These are phyloP conservation scores for Fonsecaea pugnacius DNA, from an alignment of 2,329 filamentous ascomycete species.

Conservation along the genomic window DNA sequence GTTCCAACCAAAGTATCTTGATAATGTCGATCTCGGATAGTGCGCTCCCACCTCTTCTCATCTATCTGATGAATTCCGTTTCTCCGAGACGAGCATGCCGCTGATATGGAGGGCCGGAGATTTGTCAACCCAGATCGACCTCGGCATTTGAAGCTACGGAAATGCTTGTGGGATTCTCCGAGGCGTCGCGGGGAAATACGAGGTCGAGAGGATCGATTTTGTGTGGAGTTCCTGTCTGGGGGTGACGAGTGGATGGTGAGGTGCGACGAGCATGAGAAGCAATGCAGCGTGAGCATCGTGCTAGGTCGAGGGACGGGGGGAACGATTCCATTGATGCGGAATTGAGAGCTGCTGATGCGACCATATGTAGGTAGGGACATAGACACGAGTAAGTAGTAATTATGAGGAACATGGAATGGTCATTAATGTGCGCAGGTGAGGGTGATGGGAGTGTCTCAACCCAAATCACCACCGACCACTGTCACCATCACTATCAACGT, in stretches of 20 bases:
- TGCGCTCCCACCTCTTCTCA: not conserved
- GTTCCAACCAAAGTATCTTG: not conserved
- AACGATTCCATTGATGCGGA: not conserved
- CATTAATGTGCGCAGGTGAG: not conserved
- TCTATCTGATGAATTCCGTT: not conserved
- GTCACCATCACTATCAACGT: too few relatives aligned
- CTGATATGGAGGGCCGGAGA: not conserved
- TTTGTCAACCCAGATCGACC: not conserved
- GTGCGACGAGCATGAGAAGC: not conserved
- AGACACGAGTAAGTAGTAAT: not conserved
- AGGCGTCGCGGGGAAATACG: slow-evolving; percentile 5
- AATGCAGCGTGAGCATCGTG: not conserved
- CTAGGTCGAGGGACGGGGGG: not conserved
- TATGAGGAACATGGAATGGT: not conserved
- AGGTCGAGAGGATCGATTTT: not conserved
- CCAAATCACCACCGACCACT: not conserved
- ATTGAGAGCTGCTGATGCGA: not conserved
- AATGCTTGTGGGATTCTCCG: not conserved
- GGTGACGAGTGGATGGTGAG: not conserved
- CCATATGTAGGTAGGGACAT: not conserved
- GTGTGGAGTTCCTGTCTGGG: not conserved
- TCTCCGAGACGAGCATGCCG: not conserved
- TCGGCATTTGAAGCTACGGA: not conserved
- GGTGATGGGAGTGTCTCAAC: not conserved
- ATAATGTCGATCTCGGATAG: not conserved